Percentiles rank a stretch among this genome's conserved stretches.
These are phyloP conservation scores for Trypanosoma rangeli DNA, from an alignment of 208 protist genomes.

Conservation along the genomic window DNA sequence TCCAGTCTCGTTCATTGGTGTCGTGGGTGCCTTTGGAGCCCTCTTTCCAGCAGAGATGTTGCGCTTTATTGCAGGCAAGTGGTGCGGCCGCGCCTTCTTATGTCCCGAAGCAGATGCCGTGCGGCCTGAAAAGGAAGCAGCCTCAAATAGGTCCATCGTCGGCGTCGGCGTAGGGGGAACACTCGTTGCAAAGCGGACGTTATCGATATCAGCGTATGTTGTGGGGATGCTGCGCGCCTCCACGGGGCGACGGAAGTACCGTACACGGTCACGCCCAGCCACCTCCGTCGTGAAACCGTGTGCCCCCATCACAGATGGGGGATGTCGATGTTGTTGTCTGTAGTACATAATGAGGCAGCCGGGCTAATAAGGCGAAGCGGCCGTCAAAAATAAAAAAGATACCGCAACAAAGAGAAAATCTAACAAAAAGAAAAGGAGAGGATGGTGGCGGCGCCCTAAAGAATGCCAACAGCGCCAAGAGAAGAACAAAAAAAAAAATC, in stretches of 20 bases:
- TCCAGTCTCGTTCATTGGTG: neutral
- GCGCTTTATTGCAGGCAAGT: conserved; percentile 13
- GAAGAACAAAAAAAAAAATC: too few species aligned
- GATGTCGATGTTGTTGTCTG: conserved; percentile 16
- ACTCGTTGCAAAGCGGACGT: conserved; percentile 28
- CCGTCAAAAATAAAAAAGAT: neutral
- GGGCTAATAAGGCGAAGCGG: neutral
- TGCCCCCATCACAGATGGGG: conserved; percentile 40
- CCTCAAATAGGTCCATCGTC: conserved; percentile 12
- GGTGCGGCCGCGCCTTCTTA: conserved; percentile 16
- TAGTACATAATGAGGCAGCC: conserved; percentile 19
- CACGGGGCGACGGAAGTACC: conserved; percentile 85
- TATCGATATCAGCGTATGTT: conserved; percentile 23
- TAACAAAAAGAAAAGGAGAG: too few species aligned
- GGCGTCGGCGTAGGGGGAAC: conserved; percentile 12
- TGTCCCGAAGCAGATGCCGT: conserved; percentile 17
- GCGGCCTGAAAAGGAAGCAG: conserved; percentile 32
- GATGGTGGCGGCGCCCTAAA: too few species aligned
- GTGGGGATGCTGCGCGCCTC: conserved; percentile 41
- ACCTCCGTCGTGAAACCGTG: conserved; percentile 74
- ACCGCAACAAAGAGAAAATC: too few species aligned
- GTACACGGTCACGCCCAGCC: conserved; percentile 80
- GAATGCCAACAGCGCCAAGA: too few species aligned
- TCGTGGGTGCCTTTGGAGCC: neutral
- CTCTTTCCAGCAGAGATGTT: neutral